Evolutionary conservation across 1,139 yeast genomes (phyloP), one percentile per base, ranked within the genome.

Genomic region (Protomyces inundatus): DNA sequence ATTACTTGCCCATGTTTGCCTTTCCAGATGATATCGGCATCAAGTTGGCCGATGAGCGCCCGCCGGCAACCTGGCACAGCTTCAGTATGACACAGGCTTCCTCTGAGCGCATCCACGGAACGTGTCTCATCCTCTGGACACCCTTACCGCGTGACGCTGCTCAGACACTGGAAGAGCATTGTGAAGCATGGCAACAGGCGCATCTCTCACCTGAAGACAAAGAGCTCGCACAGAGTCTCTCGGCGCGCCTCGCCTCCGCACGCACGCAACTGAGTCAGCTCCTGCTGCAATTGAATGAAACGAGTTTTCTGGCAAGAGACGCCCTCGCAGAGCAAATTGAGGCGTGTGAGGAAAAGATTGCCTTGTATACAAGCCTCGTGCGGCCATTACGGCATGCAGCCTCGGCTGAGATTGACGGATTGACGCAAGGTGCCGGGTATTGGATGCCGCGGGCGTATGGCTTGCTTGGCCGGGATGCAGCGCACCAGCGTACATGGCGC

Each of bases 361-460:
- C 34, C 23, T 40, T 67, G 52, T 59, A 66, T 14, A 56, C 64
- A 9, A 66, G 61, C 1, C 42, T 65, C n/a, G 45, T 67, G 12
- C 39, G 45, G 34, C 68, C 69, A 4, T 55, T 66, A 16, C 63
- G 65, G 5, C 56, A 59, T 12, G 66, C 65, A 12, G 60, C 67
- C 12, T 52, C 61, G 16, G 51, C 61, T 7, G 45, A 48, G 33
- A 55, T 63, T 23, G 64, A 54, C 4, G 66, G 67, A 1, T 52
- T 66, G 7, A 62, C 68, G 6, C 60, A 66, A 36, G 64, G 50
- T 10, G 54, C 55, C 4, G 66, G 64, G 4, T 54, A 66, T 55
- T 67, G 69, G 69, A 46, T 66, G 14, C 69, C 69, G 2, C 37
- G 67, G 40, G 68, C 66, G 30, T 67, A 67, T 48, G 69, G 69